Evolutionary conservation across 306 rosid species (phyloP).

Genomic region (Cucumis melo): DNA sequence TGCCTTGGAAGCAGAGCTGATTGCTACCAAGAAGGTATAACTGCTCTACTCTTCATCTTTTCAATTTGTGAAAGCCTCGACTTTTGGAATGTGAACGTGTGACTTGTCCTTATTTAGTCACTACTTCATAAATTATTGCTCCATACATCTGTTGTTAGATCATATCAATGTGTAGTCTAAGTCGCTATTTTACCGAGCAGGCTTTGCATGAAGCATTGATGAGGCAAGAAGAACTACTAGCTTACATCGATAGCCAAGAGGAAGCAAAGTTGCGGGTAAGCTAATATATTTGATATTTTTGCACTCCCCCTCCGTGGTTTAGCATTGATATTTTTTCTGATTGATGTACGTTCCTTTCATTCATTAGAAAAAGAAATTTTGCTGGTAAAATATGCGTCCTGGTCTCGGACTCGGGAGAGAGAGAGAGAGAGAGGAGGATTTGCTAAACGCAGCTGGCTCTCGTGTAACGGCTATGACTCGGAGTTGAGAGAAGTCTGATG

Average conservation of each 20-base stretch:
- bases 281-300: not conserved
- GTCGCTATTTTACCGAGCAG: constrained; percentile 16
- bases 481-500: not conserved
- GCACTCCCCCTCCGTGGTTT: not conserved
- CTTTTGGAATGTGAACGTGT: not conserved
- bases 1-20: constrained; percentile 92
- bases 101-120: not conserved
- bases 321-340: not conserved
- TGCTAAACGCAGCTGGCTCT: not conserved
- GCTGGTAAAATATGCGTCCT: constrained; percentile 54
- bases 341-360: constrained; percentile 17
- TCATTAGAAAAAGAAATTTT: constrained; percentile 66
- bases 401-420: not conserved
- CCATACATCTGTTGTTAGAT: not conserved
- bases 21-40: constrained; percentile 82
- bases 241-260: constrained; percentile 73
- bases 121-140: not conserved
- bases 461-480: not conserved
- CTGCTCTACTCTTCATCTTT: not conserved
- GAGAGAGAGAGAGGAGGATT: not conserved
- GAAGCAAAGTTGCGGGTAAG: constrained; percentile 73
- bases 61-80: not conserved
- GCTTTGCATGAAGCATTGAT: constrained; percentile 83
- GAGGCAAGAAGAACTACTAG: constrained; percentile 93
- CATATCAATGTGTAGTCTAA: not conserved